Evolutionary conservation across 2,329 filamentous ascomycete species (phyloP).

Genomic region (Venturia aucupariae): DNA sequence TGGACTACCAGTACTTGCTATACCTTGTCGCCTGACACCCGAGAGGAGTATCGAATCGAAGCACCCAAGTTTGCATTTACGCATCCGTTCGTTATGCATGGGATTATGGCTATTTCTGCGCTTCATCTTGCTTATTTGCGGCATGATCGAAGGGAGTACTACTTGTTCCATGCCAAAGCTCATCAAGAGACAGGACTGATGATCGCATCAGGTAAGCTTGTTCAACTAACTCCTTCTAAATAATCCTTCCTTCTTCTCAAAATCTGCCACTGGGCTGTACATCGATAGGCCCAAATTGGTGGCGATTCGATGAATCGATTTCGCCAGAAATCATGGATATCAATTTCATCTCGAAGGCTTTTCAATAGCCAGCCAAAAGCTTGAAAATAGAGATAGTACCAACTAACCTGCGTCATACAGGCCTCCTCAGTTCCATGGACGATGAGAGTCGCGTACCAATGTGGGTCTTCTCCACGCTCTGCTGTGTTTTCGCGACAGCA

Average conservation of each 20-base stretch:
- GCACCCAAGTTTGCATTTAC: conserved; percentile 28
- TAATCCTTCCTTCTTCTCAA: background rate
- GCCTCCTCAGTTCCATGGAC: background rate
- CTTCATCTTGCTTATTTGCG: conserved; percentile 28
- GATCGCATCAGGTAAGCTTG: background rate
- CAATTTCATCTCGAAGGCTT: background rate
- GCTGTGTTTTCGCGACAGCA: background rate
- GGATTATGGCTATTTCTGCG: conserved; percentile 33
- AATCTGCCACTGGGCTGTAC: background rate
- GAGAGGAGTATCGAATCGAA: conserved; percentile 25
- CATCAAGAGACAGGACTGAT: background rate
- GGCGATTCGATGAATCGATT: background rate
- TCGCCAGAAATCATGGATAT: background rate
- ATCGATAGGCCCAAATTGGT: too few relatives aligned
- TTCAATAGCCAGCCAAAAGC: background rate
- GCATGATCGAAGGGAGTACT: conserved; percentile 7
- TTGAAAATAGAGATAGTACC: background rate
- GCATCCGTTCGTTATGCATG: conserved; percentile 32
- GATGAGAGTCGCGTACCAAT: background rate
- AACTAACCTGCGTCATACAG: background rate
- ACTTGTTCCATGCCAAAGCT: background rate
- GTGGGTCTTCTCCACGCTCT: background rate
- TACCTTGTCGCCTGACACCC: background rate
- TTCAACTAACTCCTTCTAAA: background rate
- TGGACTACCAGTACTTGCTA: background rate